Evolutionary conservation across 345 rosid species (phyloP).

Genomic region (Aethionema arabicum): DNA sequence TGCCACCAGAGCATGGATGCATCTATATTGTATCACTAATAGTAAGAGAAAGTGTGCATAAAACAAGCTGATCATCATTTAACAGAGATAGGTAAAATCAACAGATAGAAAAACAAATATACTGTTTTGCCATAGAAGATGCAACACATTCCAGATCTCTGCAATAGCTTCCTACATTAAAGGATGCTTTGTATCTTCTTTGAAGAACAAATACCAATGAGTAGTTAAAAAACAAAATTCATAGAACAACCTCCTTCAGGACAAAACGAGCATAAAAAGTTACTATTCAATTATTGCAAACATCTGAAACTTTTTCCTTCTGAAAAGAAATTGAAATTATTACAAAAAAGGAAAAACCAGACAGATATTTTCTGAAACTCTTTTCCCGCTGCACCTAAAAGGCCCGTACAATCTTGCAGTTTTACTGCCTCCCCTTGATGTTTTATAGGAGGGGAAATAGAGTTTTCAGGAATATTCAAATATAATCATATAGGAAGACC

Average conservation of each 20-base stretch:
- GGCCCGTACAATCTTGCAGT: conserved; percentile 1
- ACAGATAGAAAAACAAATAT: conserved; percentile 10
- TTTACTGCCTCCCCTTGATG: conserved; percentile 7
- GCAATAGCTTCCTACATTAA: conserved; percentile 3
- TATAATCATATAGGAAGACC: conserved; percentile 6
- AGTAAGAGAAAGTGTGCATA: not conserved
- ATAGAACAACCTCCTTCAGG: not conserved
- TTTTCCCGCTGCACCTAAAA: conserved; percentile 22
- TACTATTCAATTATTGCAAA: not conserved
- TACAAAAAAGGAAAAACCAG: conserved; percentile 15
- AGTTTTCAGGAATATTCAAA: conserved; percentile 13
- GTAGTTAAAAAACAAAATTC: conserved; percentile 1
- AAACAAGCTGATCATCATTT: conserved; percentile 11
- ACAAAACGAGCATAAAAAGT: conserved; percentile 13
- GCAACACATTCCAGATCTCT: conserved; percentile 4
- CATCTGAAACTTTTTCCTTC: conserved; percentile 15
- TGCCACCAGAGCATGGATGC: conserved; percentile 12
- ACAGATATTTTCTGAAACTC: conserved; percentile 8
- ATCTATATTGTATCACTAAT: too few species aligned
- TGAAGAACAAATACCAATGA: not conserved
- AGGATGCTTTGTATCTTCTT: conserved; percentile 13
- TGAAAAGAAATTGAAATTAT: conserved; percentile 14
- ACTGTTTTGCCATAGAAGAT: conserved; percentile 11
- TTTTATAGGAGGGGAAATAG: conserved; percentile 7
- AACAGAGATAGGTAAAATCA: not conserved